A percentile compares a stretch with the other conserved stretches of the same genome.
Evolutionary conservation across 495 filamentous ascomycete species (phyloP).

Genomic region (Penicillium nucicola): DNA sequence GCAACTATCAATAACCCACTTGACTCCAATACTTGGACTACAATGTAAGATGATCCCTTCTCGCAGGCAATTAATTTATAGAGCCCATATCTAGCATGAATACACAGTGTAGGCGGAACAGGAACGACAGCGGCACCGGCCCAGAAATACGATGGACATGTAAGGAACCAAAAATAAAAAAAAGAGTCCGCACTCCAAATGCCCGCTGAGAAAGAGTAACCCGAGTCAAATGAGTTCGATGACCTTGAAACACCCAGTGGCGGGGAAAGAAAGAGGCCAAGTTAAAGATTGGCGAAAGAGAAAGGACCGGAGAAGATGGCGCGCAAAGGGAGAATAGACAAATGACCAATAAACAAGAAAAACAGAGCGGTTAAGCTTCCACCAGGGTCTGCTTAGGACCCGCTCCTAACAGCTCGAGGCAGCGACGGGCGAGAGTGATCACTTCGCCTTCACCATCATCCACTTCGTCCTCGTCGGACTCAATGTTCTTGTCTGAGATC

Average conservation of each 20-base stretch:
- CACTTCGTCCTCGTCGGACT: slow-evolving; percentile 83
- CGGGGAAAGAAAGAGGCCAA: slow-evolving; percentile 9
- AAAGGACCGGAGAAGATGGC: slow-evolving; percentile 15
- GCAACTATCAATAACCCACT: neutral
- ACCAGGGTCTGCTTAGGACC: slow-evolving; percentile 52
- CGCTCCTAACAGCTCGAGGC: slow-evolving; percentile 79
- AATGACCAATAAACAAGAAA: neutral
- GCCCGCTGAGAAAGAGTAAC: slow-evolving; percentile 32
- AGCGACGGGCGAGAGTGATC: slow-evolving; percentile 84
- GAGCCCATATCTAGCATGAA: slow-evolving; percentile 30
- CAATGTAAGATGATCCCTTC: neutral
- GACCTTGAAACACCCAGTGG: slow-evolving; percentile 33
- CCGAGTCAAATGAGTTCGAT: slow-evolving; percentile 28
- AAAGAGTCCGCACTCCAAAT: slow-evolving; percentile 32
- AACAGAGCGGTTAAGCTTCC: slow-evolving; percentile 42
- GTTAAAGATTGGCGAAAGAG: slow-evolving; percentile 8
- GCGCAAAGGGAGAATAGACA: slow-evolving; percentile 9
- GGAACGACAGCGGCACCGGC: slow-evolving; percentile 17
- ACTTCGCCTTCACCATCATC: slow-evolving; percentile 96
- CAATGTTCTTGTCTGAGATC: slow-evolving; percentile 86
- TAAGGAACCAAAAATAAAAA: slow-evolving; percentile 15
- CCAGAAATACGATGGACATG: slow-evolving; percentile 20
- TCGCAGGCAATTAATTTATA: slow-evolving; percentile 24
- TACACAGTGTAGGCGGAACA: slow-evolving; percentile 35
- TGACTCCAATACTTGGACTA: neutral